A percentile compares a stretch with the other conserved stretches of the same genome.
Evolutionary conservation across 306 rosid genomes (phyloP).

Genomic region (Luffa acutangula): DNA sequence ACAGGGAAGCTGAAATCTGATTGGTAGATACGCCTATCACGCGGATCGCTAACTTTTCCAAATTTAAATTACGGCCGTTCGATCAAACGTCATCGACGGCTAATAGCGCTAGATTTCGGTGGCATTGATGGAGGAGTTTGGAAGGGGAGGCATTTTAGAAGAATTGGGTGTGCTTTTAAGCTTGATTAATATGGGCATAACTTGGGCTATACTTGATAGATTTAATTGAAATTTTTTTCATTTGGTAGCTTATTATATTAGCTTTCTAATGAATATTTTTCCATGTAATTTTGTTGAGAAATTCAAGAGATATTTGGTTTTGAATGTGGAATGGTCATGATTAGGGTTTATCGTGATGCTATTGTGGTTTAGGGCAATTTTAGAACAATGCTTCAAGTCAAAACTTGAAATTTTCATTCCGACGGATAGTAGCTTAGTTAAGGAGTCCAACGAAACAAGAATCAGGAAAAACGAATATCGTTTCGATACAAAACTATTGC

Average conservation of each 20-base stretch:
- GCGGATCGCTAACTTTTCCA: conserved; percentile 32
- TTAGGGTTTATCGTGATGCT: conserved; percentile 52
- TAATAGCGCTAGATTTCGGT: conserved; percentile 7
- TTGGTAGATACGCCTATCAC: conserved; percentile 38
- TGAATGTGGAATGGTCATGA: conserved; percentile 46
- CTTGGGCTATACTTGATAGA: not conserved
- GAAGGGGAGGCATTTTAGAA: conserved; percentile 1
- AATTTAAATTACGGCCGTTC: conserved; percentile 50
- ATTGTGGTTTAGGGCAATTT: conserved; percentile 27
- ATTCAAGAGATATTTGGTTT: conserved; percentile 29
- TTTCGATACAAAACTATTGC: conserved; percentile 18
- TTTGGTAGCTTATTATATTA: conserved; percentile 30
- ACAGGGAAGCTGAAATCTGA: conserved; percentile 29
- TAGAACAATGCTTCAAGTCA: conserved; percentile 19
- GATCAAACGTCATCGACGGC: conserved; percentile 51
- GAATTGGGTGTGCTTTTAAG: conserved; percentile 66
- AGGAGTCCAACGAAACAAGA: conserved; percentile 31
- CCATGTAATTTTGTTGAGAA: not conserved
- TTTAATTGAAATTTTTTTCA: conserved; percentile 12
- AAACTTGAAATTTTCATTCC: not conserved
- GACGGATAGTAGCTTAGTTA: conserved; percentile 19
- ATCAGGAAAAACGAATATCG: conserved; percentile 19
- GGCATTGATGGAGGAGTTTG: conserved; percentile 10
- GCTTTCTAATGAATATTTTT: conserved; percentile 34
- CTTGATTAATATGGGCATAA: conserved; percentile 29